Base-by-base conservation (phyloP, 768 basidiomycete genomes). In the Termitomyces sp. region DNA sequence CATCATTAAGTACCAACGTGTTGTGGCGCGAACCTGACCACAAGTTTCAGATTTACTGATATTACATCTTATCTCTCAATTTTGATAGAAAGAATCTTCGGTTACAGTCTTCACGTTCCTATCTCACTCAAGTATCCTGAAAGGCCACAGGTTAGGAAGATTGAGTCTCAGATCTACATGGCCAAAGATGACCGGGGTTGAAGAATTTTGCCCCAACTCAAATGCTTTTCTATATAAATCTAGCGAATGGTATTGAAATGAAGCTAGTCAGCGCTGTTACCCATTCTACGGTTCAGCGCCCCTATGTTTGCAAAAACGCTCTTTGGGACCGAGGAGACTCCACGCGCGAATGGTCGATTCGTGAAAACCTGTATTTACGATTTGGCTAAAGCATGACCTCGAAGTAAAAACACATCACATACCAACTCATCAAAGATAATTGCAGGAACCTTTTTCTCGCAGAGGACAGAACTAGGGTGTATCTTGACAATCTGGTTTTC, bases 371-470 rank as follows among this genome's bases (percentile, higher is more conserved):
- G 29, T 6, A 20, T 38, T 3, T 7, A 43, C 37, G 57, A 57
- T 4, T 53, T 4, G 47, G 54, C 14, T 48, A 61, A 56, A 34
- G 46, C 53, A 34, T 56, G 32, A 59, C 37, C 15, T 17, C 3
- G 1, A 49, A 38, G 1, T 60, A 17, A 25, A 12, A 34, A 37
- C 46, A 49, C 34, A 7, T 32, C 3, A 77, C 89, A 69, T 63
- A 97, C 96, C 70, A 99, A 76, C 70, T 99, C 97, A 71, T 96
- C 90, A 70, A 92, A 99, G 42, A 99, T 82, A 63, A 99, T 94
- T 5, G 89, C 93, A 0, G 87, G 87, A 0, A 87, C 84, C 70
- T 91, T 92, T 69, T 91, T 93, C 65, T 90, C 88, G 66, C 83
- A 84, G 67, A 98, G 70, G 3, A 85, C 81, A 36, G 96, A 98